Percentiles rank a stretch among this genome's conserved stretches.
These are phyloP conservation scores for Isoetes engelmannii DNA, from an alignment of 83 land plant species.

Conservation along the genomic window DNA sequence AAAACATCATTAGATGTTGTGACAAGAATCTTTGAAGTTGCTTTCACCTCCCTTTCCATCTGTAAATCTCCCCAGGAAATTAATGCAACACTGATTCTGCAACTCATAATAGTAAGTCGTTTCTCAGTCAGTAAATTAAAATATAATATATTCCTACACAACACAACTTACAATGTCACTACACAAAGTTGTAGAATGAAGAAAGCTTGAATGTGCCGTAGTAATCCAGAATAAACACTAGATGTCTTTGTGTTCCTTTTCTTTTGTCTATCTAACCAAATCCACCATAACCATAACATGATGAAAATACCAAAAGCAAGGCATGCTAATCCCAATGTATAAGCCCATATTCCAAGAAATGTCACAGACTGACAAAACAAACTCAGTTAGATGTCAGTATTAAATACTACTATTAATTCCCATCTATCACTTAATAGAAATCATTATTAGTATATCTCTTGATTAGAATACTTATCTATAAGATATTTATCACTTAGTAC, in stretches of 20 bases:
- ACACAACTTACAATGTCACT: conserved; percentile 12
- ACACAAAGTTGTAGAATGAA: conserved; percentile 12
- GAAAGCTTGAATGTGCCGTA: conserved; percentile 1
- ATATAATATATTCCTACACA: neutral
- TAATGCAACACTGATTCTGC: conserved; percentile 19
- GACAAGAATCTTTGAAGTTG: conserved; percentile 12
- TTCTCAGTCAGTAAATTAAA: neutral
- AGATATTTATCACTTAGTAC: too few species aligned
- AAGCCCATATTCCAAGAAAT: conserved; percentile 16
- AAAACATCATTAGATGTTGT: conserved; percentile 9
- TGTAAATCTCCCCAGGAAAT: conserved; percentile 16
- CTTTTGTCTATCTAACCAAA: neutral
- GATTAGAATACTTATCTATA: too few species aligned
- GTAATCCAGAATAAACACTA: neutral
- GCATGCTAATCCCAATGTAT: conserved; percentile 12
- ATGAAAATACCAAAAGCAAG: conserved; percentile 1
- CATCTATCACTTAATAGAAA: neutral
- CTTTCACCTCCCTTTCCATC: conserved; percentile 13
- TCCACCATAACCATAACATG: too few species aligned
- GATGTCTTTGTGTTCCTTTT: neutral
- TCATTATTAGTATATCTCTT: neutral
- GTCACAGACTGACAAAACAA: conserved; percentile 21
- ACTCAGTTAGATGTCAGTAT: neutral
- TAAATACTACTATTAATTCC: neutral
- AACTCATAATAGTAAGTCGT: neutral